phyloP scores from a whole-genome alignment of 2,329 filamentous ascomycete species.

The Penicillium sp. region DNA sequence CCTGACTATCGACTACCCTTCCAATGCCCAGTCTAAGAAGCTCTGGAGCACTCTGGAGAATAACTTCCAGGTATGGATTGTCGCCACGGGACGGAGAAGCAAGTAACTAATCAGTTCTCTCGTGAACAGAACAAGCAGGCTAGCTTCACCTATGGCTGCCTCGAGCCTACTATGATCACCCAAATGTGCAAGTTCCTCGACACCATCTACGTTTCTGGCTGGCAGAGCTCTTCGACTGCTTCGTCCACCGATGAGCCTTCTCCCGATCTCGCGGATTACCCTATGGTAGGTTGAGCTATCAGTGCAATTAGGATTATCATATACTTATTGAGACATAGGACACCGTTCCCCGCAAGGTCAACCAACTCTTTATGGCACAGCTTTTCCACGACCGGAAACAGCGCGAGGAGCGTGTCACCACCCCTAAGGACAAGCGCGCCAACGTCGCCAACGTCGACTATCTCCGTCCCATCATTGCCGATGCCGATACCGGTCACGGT shows the following conservation, averaged over 20 bases:
- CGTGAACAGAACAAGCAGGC: constrained; percentile 66
- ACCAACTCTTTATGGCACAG: constrained; percentile 96
- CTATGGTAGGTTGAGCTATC: constrained; percentile 58
- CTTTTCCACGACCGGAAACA: constrained; percentile 99
- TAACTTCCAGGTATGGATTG: constrained; percentile 67
- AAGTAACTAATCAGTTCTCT: constrained; percentile 10
- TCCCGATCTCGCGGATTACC: constrained; percentile 96
- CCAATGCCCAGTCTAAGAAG: constrained; percentile 87
- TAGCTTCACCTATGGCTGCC: constrained; percentile 92
- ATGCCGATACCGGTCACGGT: constrained; percentile 95
- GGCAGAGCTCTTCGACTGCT: constrained; percentile 96
- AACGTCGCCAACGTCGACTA: constrained; percentile 82
- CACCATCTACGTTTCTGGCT: constrained; percentile 97
- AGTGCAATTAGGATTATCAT: background rate
- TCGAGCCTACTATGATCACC: constrained; percentile 97
- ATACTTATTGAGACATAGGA: constrained; percentile 54
- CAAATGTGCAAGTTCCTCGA: constrained; percentile 99
- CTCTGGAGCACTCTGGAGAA: constrained; percentile 84
- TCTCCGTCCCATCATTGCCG: constrained; percentile 90
- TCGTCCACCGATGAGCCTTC: constrained; percentile 93
- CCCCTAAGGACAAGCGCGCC: constrained; percentile 65
- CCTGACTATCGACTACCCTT: constrained; percentile 84
- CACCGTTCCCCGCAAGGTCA: constrained; percentile 96
- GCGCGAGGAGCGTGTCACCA: constrained; percentile 83
- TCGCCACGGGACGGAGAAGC: background rate